phyloP scores from a whole-genome alignment of 2,329 filamentous ascomycete genomes.

The Microsporum audouinii region DNA sequence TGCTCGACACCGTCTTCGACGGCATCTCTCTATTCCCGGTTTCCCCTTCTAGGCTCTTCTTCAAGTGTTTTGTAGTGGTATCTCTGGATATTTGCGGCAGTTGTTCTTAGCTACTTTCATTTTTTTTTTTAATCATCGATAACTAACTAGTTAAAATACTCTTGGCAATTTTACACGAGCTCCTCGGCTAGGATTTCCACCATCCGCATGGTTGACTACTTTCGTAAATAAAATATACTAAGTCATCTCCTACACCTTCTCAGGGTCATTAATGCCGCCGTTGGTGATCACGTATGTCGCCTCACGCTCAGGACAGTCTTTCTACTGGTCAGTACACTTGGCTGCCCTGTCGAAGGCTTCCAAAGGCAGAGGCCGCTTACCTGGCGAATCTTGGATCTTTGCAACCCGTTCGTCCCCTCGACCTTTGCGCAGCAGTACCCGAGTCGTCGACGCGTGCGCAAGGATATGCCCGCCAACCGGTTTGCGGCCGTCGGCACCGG shows the following conservation, averaged over 20 bases:
- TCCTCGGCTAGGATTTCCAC: neutral
- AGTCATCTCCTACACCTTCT: conserved; percentile 40
- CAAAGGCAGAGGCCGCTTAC: conserved; percentile 28
- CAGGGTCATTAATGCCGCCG: conserved; percentile 56
- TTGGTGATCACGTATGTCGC: conserved; percentile 60
- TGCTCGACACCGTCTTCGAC: conserved; percentile 14
- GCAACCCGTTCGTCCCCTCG: conserved; percentile 59
- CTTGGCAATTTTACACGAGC: neutral
- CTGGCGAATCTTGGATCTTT: conserved; percentile 56
- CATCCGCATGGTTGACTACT: no score
- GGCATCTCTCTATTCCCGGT: conserved; percentile 17
- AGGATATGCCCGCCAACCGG: conserved; percentile 57
- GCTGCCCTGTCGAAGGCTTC: neutral
- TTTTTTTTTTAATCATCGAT: neutral
- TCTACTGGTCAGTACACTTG: conserved; percentile 11
- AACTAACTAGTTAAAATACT: neutral
- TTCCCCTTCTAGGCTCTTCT: conserved; percentile 15
- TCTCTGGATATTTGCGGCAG: neutral
- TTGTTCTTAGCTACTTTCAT: neutral
- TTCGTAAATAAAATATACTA: neutral
- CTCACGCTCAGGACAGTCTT: conserved; percentile 57
- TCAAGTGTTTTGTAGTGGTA: neutral
- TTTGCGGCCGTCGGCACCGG: conserved; percentile 56
- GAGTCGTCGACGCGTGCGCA: conserved; percentile 56
- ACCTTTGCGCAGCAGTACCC: conserved; percentile 55